Percentiles rank a stretch among this genome's conserved stretches.
Conservation (phyloP, 1,139 yeast genomes). For the Hansenula anomala region DNA sequence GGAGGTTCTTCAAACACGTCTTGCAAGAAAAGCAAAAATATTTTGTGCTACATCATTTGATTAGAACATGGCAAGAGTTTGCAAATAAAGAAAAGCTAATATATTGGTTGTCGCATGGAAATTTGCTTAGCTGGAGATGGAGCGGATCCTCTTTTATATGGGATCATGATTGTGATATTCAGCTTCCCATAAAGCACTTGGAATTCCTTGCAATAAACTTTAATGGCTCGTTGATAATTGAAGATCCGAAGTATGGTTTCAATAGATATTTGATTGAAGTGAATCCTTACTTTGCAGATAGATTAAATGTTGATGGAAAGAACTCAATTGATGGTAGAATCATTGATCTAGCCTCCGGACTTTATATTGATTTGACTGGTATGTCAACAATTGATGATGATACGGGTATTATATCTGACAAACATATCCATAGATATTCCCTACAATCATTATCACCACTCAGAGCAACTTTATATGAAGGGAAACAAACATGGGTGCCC, state of each 20-base stretch:
- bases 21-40: slow-evolving; percentile 35
- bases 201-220: slow-evolving; percentile 41
- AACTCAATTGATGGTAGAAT: slow-evolving; percentile 71
- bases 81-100: slow-evolving; percentile 46
- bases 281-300: slow-evolving; percentile 31
- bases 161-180: slow-evolving; percentile 70
- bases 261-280: slow-evolving; percentile 44
- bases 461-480: slow-evolving; percentile 7
- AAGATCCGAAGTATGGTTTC: slow-evolving; percentile 50
- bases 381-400: slow-evolving; percentile 23
- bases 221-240: slow-evolving; percentile 38
- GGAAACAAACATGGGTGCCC: slow-evolving; percentile 5
- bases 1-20: slow-evolving; percentile 65
- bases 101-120: slow-evolving; percentile 67
- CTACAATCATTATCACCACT: slow-evolving; percentile 10
- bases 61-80: slow-evolving; percentile 56
- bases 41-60: slow-evolving; percentile 45
- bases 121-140: slow-evolving; percentile 64
- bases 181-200: slow-evolving; percentile 59
- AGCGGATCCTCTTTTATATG: slow-evolving; percentile 67
- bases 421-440: slow-evolving; percentile 9
- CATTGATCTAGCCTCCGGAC: slow-evolving; percentile 60
- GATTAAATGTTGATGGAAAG: slow-evolving; percentile 29
- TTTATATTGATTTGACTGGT: slow-evolving; percentile 56
- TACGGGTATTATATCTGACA: slow-evolving; percentile 1